Percentiles rank a stretch among this genome's conserved stretches.
Conservation (phyloP, 768 basidiomycete genomes). For the Russula virescens region DNA sequence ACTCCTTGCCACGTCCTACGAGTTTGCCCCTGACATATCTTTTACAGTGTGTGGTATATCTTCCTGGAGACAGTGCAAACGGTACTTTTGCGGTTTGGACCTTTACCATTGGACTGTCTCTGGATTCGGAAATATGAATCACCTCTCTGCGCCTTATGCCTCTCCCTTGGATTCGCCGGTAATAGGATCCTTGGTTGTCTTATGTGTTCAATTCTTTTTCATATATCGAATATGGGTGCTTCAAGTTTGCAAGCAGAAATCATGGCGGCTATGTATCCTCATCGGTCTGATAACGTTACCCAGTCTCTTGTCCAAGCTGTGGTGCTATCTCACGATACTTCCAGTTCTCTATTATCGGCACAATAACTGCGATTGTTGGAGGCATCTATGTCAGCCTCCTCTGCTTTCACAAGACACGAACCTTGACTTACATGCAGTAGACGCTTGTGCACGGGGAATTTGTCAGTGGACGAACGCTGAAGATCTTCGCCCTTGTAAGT, state of each 20-base stretch:
- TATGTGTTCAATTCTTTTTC: constrained; percentile 32
- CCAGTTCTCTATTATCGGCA: neutral
- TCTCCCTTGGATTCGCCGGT: constrained; percentile 29
- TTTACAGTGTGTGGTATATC: constrained; percentile 27
- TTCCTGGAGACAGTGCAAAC: constrained; percentile 27
- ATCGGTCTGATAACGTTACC: neutral
- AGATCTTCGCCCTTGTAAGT: neutral
- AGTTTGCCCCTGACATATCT: neutral
- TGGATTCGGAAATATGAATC: constrained; percentile 30
- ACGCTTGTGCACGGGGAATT: neutral
- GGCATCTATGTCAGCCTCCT: constrained; percentile 1
- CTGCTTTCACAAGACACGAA: neutral
- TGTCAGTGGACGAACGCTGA: neutral
- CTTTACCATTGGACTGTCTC: constrained; percentile 30
- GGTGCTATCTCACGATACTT: neutral
- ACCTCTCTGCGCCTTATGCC: constrained; percentile 23
- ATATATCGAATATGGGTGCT: constrained; percentile 29
- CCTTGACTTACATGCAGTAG: neutral
- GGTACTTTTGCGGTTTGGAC: constrained; percentile 27
- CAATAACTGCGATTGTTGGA: neutral
- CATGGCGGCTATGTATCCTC: neutral
- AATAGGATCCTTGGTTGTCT: constrained; percentile 27
- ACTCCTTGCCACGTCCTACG: neutral
- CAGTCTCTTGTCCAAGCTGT: neutral
- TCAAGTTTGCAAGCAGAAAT: neutral